These are phyloP conservation scores for Blakeslea trispora DNA, from an alignment of 371 early-diverging fungal genomes.

Conservation along the genomic window DNA sequence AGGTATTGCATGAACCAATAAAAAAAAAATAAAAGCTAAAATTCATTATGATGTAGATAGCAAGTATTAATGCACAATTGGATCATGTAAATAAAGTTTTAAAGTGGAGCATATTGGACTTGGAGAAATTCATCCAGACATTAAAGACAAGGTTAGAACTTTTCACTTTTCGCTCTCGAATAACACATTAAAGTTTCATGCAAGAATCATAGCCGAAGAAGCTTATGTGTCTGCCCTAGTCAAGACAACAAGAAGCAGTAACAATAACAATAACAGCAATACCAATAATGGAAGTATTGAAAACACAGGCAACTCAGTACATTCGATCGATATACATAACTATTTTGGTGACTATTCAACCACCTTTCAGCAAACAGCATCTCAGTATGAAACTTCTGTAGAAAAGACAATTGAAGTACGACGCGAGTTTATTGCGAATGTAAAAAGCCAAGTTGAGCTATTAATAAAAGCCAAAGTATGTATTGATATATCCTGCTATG, in stretches of 20 bases:
- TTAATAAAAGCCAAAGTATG: constrained; percentile 25
- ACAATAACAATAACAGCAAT: not conserved
- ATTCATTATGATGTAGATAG: constrained; percentile 25
- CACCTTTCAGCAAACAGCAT: constrained; percentile 26
- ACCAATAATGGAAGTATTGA: not conserved
- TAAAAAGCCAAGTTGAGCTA: constrained; percentile 24
- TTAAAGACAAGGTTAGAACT: constrained; percentile 38
- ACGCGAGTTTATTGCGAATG: constrained; percentile 18
- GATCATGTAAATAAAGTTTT: constrained; percentile 42
- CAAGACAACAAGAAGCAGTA: constrained; percentile 29
- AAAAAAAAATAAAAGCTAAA: not conserved
- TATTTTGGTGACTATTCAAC: constrained; percentile 34
- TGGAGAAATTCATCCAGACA: constrained; percentile 41
- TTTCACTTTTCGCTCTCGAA: not conserved
- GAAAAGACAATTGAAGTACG: constrained; percentile 35
- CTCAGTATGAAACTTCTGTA: constrained; percentile 34
- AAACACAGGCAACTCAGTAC: not conserved
- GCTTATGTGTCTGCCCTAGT: constrained; percentile 30
- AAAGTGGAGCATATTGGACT: constrained; percentile 46
- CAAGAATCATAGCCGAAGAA: constrained; percentile 48
- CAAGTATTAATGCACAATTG: constrained; percentile 41
- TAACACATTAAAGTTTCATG: too few species aligned
- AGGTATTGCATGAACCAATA: constrained; percentile 8
- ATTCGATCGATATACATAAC: constrained; percentile 13
- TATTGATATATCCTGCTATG: not conserved